phyloP scores from a whole-genome alignment of 768 basidiomycete genomes.

The Leucocoprinus sp. region DNA sequence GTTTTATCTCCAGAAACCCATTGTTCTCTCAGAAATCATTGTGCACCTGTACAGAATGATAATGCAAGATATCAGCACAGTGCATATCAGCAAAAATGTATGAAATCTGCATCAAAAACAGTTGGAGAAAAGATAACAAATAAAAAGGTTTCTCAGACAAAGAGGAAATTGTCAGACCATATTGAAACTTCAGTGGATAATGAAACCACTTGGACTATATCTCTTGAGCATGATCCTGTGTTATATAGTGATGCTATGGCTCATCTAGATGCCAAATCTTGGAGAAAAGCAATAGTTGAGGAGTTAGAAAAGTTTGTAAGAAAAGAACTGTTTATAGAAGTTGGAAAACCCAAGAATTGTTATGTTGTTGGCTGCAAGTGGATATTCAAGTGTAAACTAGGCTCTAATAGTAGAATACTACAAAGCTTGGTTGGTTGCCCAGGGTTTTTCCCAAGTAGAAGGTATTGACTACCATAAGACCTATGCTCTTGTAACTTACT shows the following conservation, averaged over 20 bases:
- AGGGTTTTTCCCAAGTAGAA: slow-evolving; percentile 13
- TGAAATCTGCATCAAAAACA: neutral
- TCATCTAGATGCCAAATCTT: slow-evolving; percentile 4
- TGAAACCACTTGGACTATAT: neutral
- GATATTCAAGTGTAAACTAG: slow-evolving; percentile 10
- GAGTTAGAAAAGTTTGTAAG: neutral
- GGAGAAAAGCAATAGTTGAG: slow-evolving; percentile 3
- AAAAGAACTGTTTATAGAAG: slow-evolving; percentile 8
- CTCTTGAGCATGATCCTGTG: neutral
- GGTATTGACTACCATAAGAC: slow-evolving; percentile 15
- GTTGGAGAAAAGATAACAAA: neutral
- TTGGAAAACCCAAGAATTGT: slow-evolving; percentile 7
- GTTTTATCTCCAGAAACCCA: neutral
- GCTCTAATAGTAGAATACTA: slow-evolving; percentile 12
- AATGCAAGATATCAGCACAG: neutral
- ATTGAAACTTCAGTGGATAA: neutral
- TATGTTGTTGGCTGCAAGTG: slow-evolving; percentile 11
- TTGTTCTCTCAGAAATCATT: neutral
- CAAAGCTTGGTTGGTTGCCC: slow-evolving; percentile 13
- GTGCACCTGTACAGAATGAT: neutral
- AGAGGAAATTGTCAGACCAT: neutral
- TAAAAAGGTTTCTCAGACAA: neutral
- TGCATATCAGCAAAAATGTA: neutral
- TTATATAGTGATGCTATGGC: slow-evolving; percentile 4
- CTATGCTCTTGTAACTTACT: slow-evolving; percentile 14